Evolutionary conservation across 352 stramenopile genomes (phyloP), one percentile per base, ranked within the genome.

Genomic region (Phytophthora chlamydospora): DNA sequence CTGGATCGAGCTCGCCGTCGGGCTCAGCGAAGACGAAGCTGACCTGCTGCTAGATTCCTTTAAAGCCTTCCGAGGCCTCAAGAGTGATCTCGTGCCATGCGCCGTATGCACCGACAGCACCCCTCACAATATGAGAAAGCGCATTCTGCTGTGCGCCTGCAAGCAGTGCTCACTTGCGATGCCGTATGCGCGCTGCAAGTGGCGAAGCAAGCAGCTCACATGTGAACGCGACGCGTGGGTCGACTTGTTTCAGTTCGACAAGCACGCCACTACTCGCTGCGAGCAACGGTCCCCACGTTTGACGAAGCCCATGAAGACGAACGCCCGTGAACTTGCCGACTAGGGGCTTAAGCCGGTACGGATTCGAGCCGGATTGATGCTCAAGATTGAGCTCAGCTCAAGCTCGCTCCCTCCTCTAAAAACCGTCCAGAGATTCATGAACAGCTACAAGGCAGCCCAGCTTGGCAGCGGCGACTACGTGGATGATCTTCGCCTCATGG

Each of bases 51-150:
- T 51, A 9, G 44, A 40, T 29, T 40, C 31, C 10, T 29, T 51
- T 29, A 51, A 51, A 32, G 31, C 44, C 44, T 51, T 31, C 16
- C 29, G 8, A 5, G 29, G 41, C n/a, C 16, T 14, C 5, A 27
- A 40, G 31, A 51, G 27, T 10, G 44, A 24, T 9, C 44, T 31
- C 38, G 44, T 16, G 4, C 44, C 29, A 32, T 51, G 44, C 31
- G 10, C 44, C 11, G 44, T 40, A 1, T 51, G 44, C 16, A 51
- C 27, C 14, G 31, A 40, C 44, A 27, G 14, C 44, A 3, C 16
- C 44, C 44, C 44, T n/a, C 35, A 56, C 21, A 47, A 56, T 14
- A 46, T 56, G 48, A 41, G 36, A 13, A 47, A 56, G 48, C 36
- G 36, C 12, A 29, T 46, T 12, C 36, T 56, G 6, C 48, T 44